A percentile compares a stretch with the other conserved stretches of the same genome.
Conservation (phyloP, 1,284 basidiomycete genomes). For the Entoloma clypeatum region DNA sequence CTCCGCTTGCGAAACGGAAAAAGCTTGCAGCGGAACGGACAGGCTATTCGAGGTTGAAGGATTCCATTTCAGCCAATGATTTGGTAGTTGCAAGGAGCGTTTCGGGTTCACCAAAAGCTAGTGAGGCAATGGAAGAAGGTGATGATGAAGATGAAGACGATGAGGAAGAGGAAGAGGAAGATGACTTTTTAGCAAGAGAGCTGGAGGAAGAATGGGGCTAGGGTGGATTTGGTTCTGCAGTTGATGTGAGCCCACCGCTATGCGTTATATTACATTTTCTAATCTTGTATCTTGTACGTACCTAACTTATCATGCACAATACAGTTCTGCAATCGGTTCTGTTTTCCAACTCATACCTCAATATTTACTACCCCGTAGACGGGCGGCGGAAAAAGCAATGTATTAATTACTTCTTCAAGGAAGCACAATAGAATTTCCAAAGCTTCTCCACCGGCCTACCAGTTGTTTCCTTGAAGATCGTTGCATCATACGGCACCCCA, state of each 20-base stretch:
- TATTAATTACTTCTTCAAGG: slow-evolving; percentile 25
- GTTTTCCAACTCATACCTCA: too few relatives aligned
- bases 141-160: slow-evolving; percentile 42
- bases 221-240: slow-evolving; percentile 5
- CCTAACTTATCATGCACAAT: too few relatives aligned
- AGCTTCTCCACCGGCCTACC: slow-evolving; percentile 49
- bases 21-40: slow-evolving; percentile 60
- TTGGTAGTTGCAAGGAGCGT: slow-evolving; percentile 20
- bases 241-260: background rate
- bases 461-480: slow-evolving; percentile 50
- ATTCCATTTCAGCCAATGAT: slow-evolving; percentile 59
- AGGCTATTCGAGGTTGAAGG: slow-evolving; percentile 63
- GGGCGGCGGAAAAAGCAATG: too few relatives aligned
- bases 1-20: slow-evolving; percentile 75
- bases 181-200: slow-evolving; percentile 72
- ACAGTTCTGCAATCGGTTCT: too few relatives aligned
- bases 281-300: too few relatives aligned
- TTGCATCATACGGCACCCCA: slow-evolving; percentile 43
- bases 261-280: background rate
- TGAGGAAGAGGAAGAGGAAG: slow-evolving; percentile 49
- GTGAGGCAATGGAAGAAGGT: slow-evolving; percentile 30
- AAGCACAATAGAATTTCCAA: slow-evolving; percentile 51
- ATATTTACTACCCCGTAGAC: too few relatives aligned
- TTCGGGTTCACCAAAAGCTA: slow-evolving; percentile 13
- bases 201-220: slow-evolving; percentile 73